Conservation (phyloP, 164 flowering plant genomes). For the Paratinospora sagittata region DNA sequence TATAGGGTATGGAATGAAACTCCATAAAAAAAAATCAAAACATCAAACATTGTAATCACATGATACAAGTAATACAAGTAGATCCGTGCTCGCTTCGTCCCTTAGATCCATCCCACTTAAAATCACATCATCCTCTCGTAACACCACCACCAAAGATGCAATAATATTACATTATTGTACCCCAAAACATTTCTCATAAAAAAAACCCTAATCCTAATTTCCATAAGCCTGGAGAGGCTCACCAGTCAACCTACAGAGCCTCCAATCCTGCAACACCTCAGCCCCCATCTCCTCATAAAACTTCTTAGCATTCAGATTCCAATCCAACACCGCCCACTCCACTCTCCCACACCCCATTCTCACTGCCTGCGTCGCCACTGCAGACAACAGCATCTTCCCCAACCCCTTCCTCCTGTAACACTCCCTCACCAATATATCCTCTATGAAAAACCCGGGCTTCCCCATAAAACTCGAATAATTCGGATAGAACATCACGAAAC, state of each 20-base stretch:
- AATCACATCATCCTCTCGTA: no score
- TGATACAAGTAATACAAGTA: no score
- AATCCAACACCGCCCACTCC: constrained; percentile 88
- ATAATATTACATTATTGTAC: no score
- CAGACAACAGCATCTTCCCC: constrained; percentile 60
- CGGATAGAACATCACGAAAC: constrained; percentile 81
- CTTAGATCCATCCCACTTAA: no score
- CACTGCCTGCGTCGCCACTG: constrained; percentile 77
- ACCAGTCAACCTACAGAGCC: constrained; percentile 75
- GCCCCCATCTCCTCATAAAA: constrained; percentile 96
- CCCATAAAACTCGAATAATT: constrained; percentile 69
- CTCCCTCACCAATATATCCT: constrained; percentile 80
- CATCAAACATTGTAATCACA: no score
- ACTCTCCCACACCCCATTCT: constrained; percentile 77
- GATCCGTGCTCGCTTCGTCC: no score
- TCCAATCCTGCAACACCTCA: constrained; percentile 64
- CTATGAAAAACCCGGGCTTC: constrained; percentile 80
- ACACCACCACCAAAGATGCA: no score
- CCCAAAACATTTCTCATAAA: no score
- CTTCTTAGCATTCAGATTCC: constrained; percentile 81
- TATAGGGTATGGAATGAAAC: no score
- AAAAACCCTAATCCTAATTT: constrained; percentile 7
- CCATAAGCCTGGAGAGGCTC: constrained; percentile 23
- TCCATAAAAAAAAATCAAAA: no score
- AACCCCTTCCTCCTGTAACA: constrained; percentile 70